These are phyloP conservation scores for Trichoderma virens DNA, from an alignment of 495 filamentous ascomycete genomes.

Conservation along the genomic window DNA sequence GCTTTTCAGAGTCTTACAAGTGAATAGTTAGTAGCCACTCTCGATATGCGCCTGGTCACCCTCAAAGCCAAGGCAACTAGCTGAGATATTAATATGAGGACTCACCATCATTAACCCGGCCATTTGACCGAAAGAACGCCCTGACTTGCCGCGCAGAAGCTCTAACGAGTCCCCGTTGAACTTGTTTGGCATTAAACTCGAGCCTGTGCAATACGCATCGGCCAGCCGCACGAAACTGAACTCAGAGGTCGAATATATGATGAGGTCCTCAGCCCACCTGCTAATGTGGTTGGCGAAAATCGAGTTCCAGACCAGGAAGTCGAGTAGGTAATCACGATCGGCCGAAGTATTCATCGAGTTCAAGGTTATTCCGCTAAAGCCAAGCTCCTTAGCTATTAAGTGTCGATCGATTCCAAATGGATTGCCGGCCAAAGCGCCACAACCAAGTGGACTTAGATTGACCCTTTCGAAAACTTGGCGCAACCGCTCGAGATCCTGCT, in stretches of 20 bases:
- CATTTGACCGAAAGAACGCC: constrained; percentile 75
- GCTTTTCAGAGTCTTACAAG: constrained; percentile 49
- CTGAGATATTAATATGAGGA: constrained; percentile 11
- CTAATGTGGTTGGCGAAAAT: constrained; percentile 76
- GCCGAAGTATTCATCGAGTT: constrained; percentile 72
- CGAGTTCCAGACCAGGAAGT: constrained; percentile 19
- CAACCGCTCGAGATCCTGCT: constrained; percentile 65
- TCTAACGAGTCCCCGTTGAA: constrained; percentile 65
- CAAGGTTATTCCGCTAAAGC: constrained; percentile 66
- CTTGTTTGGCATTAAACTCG: constrained; percentile 78
- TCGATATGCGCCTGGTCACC: constrained; percentile 4
- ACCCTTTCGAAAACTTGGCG: constrained; percentile 60
- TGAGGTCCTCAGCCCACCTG: constrained; percentile 76
- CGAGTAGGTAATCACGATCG: constrained; percentile 40
- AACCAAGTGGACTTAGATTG: constrained; percentile 68
- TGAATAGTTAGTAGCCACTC: constrained; percentile 6
- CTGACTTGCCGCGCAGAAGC: constrained; percentile 72
- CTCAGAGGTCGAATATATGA: constrained; percentile 69
- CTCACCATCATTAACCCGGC: constrained; percentile 60
- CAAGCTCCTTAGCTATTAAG: constrained; percentile 71
- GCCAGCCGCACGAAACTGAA: constrained; percentile 70
- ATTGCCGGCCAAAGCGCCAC: constrained; percentile 76
- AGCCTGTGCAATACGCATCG: constrained; percentile 71
- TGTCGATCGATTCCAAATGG: constrained; percentile 73
- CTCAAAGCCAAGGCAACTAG: constrained; percentile 7